phyloP scores from a whole-genome alignment of 495 filamentous ascomycete species.

The Barbatosphaeria neglecta region DNA sequence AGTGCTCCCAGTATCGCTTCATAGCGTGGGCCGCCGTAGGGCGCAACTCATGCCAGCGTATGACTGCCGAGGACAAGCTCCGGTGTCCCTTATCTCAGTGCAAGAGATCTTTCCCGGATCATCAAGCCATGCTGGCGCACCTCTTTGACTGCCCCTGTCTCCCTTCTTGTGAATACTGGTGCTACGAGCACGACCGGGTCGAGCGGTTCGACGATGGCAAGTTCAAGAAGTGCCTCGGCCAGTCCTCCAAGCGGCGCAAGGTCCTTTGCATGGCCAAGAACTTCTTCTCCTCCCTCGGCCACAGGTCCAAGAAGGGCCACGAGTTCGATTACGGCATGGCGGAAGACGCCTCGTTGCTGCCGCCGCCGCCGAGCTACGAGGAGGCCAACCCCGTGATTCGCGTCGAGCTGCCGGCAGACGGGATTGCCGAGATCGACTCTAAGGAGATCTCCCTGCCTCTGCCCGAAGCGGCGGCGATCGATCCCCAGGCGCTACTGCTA shows the following conservation, averaged over 20 bases:
- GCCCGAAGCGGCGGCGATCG: constrained; percentile 7
- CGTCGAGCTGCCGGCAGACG: constrained; percentile 27
- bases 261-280: constrained; percentile 35
- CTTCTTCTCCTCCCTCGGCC: constrained; percentile 36
- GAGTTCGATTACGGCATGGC: constrained; percentile 7
- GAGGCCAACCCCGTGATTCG: constrained; percentile 12
- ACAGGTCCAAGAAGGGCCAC: constrained; percentile 22
- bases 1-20: constrained; percentile 34
- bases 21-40: constrained; percentile 40
- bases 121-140: constrained; percentile 36
- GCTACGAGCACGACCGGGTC: constrained; percentile 34
- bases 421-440: constrained; percentile 37
- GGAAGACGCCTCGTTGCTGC: constrained; percentile 5
- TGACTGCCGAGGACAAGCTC: constrained; percentile 25
- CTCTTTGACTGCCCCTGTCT: constrained; percentile 28
- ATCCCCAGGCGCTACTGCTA: constrained; percentile 18
- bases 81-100: constrained; percentile 33
- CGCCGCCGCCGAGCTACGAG: constrained; percentile 32
- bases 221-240: constrained; percentile 32
- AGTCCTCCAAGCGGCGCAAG: constrained; percentile 33
- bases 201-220: constrained; percentile 36
- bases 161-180: constrained; percentile 32
- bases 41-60: constrained; percentile 31
- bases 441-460: constrained; percentile 13
- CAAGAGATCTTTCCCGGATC: constrained; percentile 25